Percentiles rank a stretch among this genome's conserved stretches.
These are phyloP conservation scores for Carex myosuroides DNA, from an alignment of 176 grass and related monocot genomes.

Conservation along the genomic window DNA sequence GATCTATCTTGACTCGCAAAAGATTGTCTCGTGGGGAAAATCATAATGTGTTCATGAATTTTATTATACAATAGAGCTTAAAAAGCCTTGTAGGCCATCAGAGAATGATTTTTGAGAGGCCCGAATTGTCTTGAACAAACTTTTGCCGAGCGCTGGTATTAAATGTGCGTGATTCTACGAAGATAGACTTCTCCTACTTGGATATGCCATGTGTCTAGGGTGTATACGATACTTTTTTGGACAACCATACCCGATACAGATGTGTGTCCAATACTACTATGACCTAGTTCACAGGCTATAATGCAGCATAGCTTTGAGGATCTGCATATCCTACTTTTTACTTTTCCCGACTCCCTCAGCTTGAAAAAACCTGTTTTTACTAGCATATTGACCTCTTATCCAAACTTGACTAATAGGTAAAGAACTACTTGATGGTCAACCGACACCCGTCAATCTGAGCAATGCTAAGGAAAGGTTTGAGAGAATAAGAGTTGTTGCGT, in stretches of 20 bases:
- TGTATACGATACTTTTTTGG: background rate
- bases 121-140: background rate
- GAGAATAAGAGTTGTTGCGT: background rate
- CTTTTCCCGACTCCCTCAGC: background rate
- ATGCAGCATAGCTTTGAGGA: background rate
- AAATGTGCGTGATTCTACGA: background rate
- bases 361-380: background rate
- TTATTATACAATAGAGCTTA: background rate
- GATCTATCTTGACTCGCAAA: no score
- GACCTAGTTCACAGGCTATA: background rate
- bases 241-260: no score
- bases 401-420: background rate
- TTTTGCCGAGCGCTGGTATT: background rate
- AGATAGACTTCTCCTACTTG: background rate
- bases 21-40: no score
- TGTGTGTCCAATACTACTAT: no score
- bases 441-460: background rate
- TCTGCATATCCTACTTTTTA: background rate
- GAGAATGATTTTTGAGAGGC: background rate
- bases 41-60: no score
- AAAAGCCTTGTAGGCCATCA: background rate
- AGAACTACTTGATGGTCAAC: constrained; percentile 2
- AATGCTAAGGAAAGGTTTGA: background rate
- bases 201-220: background rate
- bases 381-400: background rate